These are phyloP conservation scores for Ophiostoma novo-ulmi DNA, from an alignment of 2,329 filamentous ascomycete genomes.

Conservation along the genomic window DNA sequence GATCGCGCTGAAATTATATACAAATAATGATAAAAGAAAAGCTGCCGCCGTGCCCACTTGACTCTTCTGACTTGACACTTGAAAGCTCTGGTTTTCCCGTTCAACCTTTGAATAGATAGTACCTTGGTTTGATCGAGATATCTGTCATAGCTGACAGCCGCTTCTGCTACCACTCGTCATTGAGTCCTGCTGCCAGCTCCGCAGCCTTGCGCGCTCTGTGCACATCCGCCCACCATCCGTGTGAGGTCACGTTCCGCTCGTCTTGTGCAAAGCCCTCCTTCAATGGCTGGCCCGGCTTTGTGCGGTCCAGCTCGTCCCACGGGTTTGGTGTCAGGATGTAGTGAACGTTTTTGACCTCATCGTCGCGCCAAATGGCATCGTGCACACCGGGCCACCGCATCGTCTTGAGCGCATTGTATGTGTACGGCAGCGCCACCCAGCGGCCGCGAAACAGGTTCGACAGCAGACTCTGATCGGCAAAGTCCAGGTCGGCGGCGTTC, in stretches of 20 bases:
- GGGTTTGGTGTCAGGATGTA: conserved; percentile 57
- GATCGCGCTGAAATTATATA: background rate
- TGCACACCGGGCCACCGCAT: conserved; percentile 48
- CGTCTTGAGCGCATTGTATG: conserved; percentile 61
- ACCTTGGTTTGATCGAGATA: too few relatives aligned
- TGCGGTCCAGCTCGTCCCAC: conserved; percentile 49
- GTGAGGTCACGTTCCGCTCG: conserved; percentile 43
- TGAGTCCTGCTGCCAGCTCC: conserved; percentile 26
- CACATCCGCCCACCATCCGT: conserved; percentile 52
- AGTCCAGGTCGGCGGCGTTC: conserved; percentile 46
- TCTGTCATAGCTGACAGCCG: background rate
- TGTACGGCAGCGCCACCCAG: conserved; percentile 56
- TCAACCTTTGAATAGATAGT: background rate
- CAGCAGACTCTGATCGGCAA: conserved; percentile 57
- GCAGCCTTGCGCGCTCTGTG: conserved; percentile 38
- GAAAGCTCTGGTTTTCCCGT: background rate
- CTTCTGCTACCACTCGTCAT: conserved; percentile 24
- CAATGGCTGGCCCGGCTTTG: conserved; percentile 38
- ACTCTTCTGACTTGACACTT: too few relatives aligned
- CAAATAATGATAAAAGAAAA: too few relatives aligned
- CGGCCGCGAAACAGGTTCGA: conserved; percentile 50
- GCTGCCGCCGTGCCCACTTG: too few relatives aligned
- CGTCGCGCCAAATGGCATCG: conserved; percentile 52
- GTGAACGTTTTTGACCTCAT: conserved; percentile 55
- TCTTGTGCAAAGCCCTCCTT: conserved; percentile 29